A percentile compares a stretch with the other conserved stretches of the same genome.
These are phyloP conservation scores for Hypoxylon trugodes DNA, from an alignment of 495 filamentous ascomycete genomes.

Conservation along the genomic window DNA sequence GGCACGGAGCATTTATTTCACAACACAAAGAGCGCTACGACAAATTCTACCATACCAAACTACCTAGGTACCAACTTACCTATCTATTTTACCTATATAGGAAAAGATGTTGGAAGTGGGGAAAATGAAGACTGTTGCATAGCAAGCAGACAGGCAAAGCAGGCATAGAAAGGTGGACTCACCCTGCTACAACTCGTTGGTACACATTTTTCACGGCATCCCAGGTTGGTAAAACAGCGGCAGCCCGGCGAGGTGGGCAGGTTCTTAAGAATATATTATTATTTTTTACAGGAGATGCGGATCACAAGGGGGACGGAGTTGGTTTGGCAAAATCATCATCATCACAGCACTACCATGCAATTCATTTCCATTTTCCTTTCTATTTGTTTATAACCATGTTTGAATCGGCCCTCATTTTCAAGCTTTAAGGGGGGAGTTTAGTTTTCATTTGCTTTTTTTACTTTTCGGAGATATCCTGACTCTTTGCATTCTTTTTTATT, in stretches of 20 bases:
- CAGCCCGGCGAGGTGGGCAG: slow-evolving; percentile 27
- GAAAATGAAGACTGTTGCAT: slow-evolving; percentile 37
- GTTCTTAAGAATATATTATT: slow-evolving; percentile 16
- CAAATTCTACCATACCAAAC: too few relatives aligned
- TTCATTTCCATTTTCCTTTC: slow-evolving; percentile 2
- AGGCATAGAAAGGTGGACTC: slow-evolving; percentile 24
- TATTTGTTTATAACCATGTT: slow-evolving; percentile 29
- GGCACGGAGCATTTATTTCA: slow-evolving; percentile 19
- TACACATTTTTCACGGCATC: slow-evolving; percentile 32
- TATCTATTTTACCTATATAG: background rate
- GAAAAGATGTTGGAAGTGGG: slow-evolving; percentile 7
- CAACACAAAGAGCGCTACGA: slow-evolving; percentile 26
- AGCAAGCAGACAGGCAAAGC: slow-evolving; percentile 23
- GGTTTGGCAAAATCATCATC: slow-evolving; percentile 35
- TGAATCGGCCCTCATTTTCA: background rate
- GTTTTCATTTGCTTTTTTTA: slow-evolving; percentile 29
- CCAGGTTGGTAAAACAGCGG: slow-evolving; percentile 34
- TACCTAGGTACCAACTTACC: too few relatives aligned
- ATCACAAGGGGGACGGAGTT: slow-evolving; percentile 28
- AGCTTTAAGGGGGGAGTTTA: background rate
- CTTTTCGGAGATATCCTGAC: slow-evolving; percentile 39
- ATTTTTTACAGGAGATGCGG: slow-evolving; percentile 33
- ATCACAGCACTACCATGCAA: slow-evolving; percentile 7
- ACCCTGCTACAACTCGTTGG: slow-evolving; percentile 22
- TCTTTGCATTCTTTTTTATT: slow-evolving; percentile 2